A percentile compares a stretch with the other conserved stretches of the same genome.
Evolutionary conservation across 805 yeast genomes (phyloP).

Genomic region (Starmerella bombi): DNA sequence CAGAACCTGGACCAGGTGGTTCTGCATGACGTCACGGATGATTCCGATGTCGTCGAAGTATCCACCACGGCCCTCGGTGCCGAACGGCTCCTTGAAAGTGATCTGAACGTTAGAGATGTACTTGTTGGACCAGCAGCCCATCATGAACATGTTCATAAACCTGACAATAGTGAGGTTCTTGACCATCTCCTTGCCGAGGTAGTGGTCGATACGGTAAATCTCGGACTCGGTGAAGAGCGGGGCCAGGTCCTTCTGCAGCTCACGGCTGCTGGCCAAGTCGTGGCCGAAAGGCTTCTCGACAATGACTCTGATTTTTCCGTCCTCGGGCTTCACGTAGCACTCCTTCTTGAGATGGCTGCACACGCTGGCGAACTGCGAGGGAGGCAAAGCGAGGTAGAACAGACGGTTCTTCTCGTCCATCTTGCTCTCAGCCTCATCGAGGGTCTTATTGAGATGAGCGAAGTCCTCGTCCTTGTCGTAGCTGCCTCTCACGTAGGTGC

Average conservation of each 20-base stretch:
- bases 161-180: conserved; percentile 81
- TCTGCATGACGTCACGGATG: conserved; percentile 96
- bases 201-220: conserved; percentile 91
- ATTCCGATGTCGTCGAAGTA: conserved; percentile 92
- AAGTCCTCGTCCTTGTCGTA: conserved; percentile 77
- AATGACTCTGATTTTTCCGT: conserved; percentile 67
- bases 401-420: conserved; percentile 51
- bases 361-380: conserved; percentile 74
- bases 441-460: conserved; percentile 38
- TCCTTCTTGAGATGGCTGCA: conserved; percentile 56
- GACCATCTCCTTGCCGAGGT: conserved; percentile 95
- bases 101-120: conserved; percentile 72
- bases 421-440: conserved; percentile 47
- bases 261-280: conserved; percentile 67
- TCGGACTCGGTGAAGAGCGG: conserved; percentile 88
- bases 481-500: conserved; percentile 60
- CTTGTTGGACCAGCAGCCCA: conserved; percentile 79
- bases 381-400: conserved; percentile 90
- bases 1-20: conserved; percentile 85
- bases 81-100: conserved; percentile 94
- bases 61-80: conserved; percentile 98
- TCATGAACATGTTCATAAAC: conserved; percentile 78
- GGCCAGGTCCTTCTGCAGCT: conserved; percentile 59
- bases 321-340: conserved; percentile 42
- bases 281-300: conserved; percentile 97